These are phyloP conservation scores for Houttuynia cordata DNA, from an alignment of 164 flowering plant genomes.

Conservation along the genomic window DNA sequence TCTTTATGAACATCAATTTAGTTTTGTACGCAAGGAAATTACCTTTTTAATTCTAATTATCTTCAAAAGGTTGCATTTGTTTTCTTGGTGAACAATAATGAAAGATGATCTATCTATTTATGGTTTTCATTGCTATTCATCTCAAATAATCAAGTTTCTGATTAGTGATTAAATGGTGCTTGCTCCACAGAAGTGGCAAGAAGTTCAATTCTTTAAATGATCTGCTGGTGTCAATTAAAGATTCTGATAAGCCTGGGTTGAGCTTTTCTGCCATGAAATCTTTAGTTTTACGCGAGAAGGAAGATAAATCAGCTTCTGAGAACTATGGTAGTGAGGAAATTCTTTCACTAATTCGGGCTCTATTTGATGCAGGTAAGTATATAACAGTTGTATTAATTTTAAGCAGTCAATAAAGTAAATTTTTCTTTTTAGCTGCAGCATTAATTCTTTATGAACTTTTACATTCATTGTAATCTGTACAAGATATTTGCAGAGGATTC, in stretches of 20 bases:
- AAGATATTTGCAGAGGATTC: conserved; percentile 81
- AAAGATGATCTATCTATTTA: neutral
- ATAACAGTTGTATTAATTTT: conserved; percentile 12
- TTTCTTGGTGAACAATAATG: no score
- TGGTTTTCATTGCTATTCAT: neutral
- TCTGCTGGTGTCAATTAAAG: conserved; percentile 43
- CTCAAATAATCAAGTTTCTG: neutral
- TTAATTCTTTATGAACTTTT: conserved; percentile 43
- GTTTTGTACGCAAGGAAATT: neutral
- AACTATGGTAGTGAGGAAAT: conserved; percentile 45
- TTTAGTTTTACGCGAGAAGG: conserved; percentile 79
- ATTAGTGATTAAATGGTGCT: neutral
- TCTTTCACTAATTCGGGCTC: conserved; percentile 27
- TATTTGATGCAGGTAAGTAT: conserved; percentile 54
- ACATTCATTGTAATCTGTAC: conserved; percentile 61
- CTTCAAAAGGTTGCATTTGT: neutral
- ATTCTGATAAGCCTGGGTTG: conserved; percentile 63
- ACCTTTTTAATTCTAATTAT: neutral
- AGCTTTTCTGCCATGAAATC: conserved; percentile 83
- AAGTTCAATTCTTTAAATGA: conserved; percentile 59
- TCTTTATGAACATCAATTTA: neutral
- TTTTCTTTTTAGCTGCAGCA: conserved; percentile 3
- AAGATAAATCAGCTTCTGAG: conserved; percentile 43
- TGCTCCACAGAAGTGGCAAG: conserved; percentile 42
- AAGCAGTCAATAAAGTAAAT: conserved; percentile 4